These are phyloP conservation scores for Cladosporium sphaerospermum DNA, from an alignment of 2,329 filamentous ascomycete genomes.

Conservation along the genomic window DNA sequence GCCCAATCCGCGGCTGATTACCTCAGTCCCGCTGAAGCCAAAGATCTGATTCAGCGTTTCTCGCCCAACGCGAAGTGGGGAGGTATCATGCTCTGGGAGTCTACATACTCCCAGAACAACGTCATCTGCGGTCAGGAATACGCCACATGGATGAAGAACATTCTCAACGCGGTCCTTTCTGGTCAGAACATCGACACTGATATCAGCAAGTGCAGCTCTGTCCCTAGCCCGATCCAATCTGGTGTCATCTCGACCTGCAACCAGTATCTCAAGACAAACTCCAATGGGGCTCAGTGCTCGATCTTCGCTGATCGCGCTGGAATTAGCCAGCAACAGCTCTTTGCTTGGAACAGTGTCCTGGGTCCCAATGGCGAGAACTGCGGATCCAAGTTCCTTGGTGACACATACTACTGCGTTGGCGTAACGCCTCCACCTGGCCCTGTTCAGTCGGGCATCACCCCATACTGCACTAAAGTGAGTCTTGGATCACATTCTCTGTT, in stretches of 20 bases:
- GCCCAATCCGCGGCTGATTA: constrained; percentile 36
- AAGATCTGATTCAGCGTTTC: constrained; percentile 40
- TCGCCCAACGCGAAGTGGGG: constrained; percentile 43
- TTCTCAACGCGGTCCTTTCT: constrained; percentile 27
- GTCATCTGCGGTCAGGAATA: constrained; percentile 39
- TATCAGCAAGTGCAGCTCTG: constrained; percentile 5
- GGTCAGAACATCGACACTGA: constrained; percentile 17
- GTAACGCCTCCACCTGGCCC: constrained; percentile 17
- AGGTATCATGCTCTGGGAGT: constrained; percentile 57
- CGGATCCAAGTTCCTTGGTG: constrained; percentile 11
- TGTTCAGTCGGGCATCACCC: constrained; percentile 23
- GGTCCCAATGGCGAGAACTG: constrained; percentile 16
- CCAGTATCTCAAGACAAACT: constrained; percentile 14
- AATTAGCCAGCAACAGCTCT: constrained; percentile 13
- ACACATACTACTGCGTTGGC: constrained; percentile 15
- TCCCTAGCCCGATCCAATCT: constrained; percentile 9
- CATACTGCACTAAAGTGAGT: constrained; percentile 20
- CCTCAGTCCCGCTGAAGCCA: constrained; percentile 41
- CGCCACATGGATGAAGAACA: constrained; percentile 43
- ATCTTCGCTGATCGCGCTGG: constrained; percentile 11
- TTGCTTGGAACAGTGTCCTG: constrained; percentile 16
- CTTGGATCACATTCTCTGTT: neutral
- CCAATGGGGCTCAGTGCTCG: constrained; percentile 12
- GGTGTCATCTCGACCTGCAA: constrained; percentile 15
- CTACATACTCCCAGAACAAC: constrained; percentile 44